A percentile compares a stretch with the other conserved stretches of the same genome.
phyloP scores from a whole-genome alignment of 1,139 yeast genomes.

The Blastobotrys proliferans region DNA sequence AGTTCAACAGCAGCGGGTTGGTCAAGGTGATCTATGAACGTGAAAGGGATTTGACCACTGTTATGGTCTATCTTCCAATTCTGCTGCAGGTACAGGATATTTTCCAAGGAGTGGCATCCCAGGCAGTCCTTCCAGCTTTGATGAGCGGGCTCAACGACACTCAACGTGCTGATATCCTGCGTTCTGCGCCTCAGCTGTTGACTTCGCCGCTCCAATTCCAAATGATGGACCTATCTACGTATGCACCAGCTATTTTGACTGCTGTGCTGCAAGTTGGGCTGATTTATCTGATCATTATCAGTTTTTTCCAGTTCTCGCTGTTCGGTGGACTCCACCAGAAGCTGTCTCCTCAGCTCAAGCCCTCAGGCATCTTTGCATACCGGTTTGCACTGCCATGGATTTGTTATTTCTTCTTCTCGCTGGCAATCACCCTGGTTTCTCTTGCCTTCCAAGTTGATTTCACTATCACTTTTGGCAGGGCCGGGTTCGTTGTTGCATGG shows the following conservation, averaged over 20 bases:
- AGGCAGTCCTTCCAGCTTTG: slow-evolving; percentile 16
- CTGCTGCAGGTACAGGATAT: slow-evolving; percentile 33
- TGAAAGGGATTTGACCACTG: slow-evolving; percentile 49
- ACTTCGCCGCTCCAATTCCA: slow-evolving; percentile 15
- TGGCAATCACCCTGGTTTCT: slow-evolving; percentile 55
- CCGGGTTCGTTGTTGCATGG: slow-evolving; percentile 67
- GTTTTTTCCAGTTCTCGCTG: slow-evolving; percentile 58
- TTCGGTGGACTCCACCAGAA: slow-evolving; percentile 51
- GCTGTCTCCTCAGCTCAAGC: slow-evolving; percentile 44
- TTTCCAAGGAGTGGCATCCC: slow-evolving; percentile 15
- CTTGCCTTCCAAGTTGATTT: slow-evolving; percentile 57
- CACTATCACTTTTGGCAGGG: slow-evolving; percentile 49
- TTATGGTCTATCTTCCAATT: slow-evolving; percentile 35
- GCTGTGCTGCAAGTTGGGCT: slow-evolving; percentile 47
- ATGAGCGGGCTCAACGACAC: slow-evolving; percentile 15
- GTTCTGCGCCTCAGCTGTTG: slow-evolving; percentile 15
- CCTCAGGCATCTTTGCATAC: slow-evolving; percentile 46
- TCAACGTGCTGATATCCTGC: slow-evolving; percentile 9
- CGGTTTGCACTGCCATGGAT: slow-evolving; percentile 46
- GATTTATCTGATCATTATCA: slow-evolving; percentile 66
- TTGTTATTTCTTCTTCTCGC: slow-evolving; percentile 49
- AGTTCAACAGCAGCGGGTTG: slow-evolving; percentile 25
- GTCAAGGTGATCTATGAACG: slow-evolving; percentile 45
- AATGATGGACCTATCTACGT: slow-evolving; percentile 14
- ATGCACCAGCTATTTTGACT: slow-evolving; percentile 11